Percentiles rank a stretch among this genome's conserved stretches.
These are phyloP conservation scores for Penicillium longicatenatum DNA, from an alignment of 495 filamentous ascomycete species.

Conservation along the genomic window DNA sequence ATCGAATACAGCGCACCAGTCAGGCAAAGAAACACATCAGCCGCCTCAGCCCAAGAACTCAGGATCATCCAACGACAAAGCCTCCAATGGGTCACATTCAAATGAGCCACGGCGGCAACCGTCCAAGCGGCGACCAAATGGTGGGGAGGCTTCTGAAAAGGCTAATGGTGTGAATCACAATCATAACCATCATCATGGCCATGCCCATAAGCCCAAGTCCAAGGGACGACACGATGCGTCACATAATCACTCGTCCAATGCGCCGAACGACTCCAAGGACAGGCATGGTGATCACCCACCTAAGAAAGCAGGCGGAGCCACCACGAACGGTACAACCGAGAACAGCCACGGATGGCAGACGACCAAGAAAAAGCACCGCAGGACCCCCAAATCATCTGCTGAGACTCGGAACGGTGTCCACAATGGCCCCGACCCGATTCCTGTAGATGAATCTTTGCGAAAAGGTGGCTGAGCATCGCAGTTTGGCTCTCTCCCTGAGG, in stretches of 20 bases:
- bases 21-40: conserved; percentile 33
- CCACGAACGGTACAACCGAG: conserved; percentile 2
- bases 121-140: conserved; percentile 35
- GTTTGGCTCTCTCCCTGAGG: not conserved
- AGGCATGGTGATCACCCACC: conserved; percentile 30
- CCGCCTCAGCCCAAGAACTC: conserved; percentile 33
- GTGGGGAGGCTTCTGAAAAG: conserved; percentile 38
- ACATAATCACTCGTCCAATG: conserved; percentile 20
- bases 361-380: conserved; percentile 6
- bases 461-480: conserved; percentile 1
- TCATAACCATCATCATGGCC: conserved; percentile 4
- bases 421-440: not conserved
- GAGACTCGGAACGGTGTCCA: not conserved
- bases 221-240: conserved; percentile 37
- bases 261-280: conserved; percentile 31
- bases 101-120: conserved; percentile 29
- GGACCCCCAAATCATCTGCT: not conserved
- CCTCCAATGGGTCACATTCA: conserved; percentile 3
- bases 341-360: conserved; percentile 7
- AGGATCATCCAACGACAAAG: conserved; percentile 34
- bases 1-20: conserved; percentile 16
- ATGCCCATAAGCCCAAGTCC: conserved; percentile 28
- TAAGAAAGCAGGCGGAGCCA: conserved; percentile 37
- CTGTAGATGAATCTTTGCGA: conserved; percentile 4
- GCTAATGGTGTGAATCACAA: conserved; percentile 34